Conservation (phyloP, 2,329 filamentous ascomycete genomes). For the Paracoccidioides brasiliensis region DNA sequence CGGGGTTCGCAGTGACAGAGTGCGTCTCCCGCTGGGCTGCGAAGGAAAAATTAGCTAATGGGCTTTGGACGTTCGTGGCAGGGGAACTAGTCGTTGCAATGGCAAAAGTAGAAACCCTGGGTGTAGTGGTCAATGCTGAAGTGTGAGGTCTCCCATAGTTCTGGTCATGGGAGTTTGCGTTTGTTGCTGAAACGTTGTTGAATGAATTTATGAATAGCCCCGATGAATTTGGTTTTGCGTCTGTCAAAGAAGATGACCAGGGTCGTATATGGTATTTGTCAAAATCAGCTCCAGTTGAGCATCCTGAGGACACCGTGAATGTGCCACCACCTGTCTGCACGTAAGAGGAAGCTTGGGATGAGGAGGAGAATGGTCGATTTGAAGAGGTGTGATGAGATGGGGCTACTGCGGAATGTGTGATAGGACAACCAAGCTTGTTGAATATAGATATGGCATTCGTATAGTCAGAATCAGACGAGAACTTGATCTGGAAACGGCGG, state of each 20-base stretch:
- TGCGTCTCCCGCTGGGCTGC: background rate
- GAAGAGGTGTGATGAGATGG: conserved; percentile 13
- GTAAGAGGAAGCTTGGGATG: background rate
- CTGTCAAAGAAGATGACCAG: background rate
- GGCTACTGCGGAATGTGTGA: conserved; percentile 26
- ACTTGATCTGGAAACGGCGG: conserved; percentile 35
- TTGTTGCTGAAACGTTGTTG: background rate
- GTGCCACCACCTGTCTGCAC: background rate
- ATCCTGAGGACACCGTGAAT: background rate
- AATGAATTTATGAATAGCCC: background rate
- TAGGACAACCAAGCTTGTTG: conserved; percentile 30
- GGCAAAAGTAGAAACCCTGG: too few relatives aligned
- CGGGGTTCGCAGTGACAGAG: background rate
- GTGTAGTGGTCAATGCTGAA: background rate
- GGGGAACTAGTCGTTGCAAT: background rate
- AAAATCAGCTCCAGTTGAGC: background rate
- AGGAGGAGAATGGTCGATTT: conserved; percentile 6
- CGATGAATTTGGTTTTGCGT: background rate
- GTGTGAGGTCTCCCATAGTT: background rate
- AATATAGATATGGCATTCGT: conserved; percentile 30
- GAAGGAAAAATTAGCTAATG: background rate
- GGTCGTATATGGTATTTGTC: background rate
- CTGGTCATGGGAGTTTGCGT: background rate
- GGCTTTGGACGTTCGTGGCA: background rate
- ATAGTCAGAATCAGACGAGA: conserved; percentile 28